A percentile compares a stretch with the other conserved stretches of the same genome.
These are phyloP conservation scores for Pseudozyma tsukubaensis DNA, from an alignment of 1,284 basidiomycete species.

Conservation along the genomic window DNA sequence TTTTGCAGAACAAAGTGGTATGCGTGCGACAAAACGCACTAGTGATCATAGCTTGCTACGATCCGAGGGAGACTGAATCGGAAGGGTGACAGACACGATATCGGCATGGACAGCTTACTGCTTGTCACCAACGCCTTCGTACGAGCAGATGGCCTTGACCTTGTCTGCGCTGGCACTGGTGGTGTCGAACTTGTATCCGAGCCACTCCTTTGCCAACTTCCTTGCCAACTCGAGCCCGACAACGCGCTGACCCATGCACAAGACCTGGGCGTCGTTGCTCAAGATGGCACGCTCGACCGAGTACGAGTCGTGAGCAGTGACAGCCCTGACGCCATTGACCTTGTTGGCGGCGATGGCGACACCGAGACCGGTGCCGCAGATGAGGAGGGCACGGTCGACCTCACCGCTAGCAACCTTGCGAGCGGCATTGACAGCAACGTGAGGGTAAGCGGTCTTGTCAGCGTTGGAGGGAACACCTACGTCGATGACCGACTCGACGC, in stretches of 20 bases:
- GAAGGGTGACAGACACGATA: too few relatives aligned
- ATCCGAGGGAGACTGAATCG: too few relatives aligned
- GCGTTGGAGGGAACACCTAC: slow-evolving; percentile 56
- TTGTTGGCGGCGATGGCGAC: slow-evolving; percentile 70
- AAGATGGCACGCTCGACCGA: slow-evolving; percentile 71
- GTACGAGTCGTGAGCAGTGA: slow-evolving; percentile 71
- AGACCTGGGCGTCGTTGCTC: slow-evolving; percentile 71
- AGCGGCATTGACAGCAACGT: slow-evolving; percentile 70
- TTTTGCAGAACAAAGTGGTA: too few relatives aligned
- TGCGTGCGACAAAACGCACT: too few relatives aligned
- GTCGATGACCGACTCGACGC: slow-evolving; percentile 55
- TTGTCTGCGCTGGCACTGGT: slow-evolving; percentile 69
- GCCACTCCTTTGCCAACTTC: slow-evolving; percentile 70
- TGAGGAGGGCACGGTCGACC: slow-evolving; percentile 70
- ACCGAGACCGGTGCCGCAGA: slow-evolving; percentile 71
- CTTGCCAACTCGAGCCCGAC: slow-evolving; percentile 70
- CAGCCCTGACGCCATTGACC: slow-evolving; percentile 70
- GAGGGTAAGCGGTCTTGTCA: slow-evolving; percentile 70
- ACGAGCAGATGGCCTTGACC: slow-evolving; percentile 69
- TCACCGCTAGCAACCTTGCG: slow-evolving; percentile 70
- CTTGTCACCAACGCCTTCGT: slow-evolving; percentile 49
- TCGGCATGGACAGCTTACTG: slow-evolving; percentile 23
- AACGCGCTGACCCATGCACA: slow-evolving; percentile 71
- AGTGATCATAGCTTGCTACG: too few relatives aligned
- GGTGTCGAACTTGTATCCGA: slow-evolving; percentile 70